Percentiles rank a stretch among this genome's conserved stretches.
Evolutionary conservation across 2,329 filamentous ascomycete species (phyloP).

Genomic region (Daldinia sp.): DNA sequence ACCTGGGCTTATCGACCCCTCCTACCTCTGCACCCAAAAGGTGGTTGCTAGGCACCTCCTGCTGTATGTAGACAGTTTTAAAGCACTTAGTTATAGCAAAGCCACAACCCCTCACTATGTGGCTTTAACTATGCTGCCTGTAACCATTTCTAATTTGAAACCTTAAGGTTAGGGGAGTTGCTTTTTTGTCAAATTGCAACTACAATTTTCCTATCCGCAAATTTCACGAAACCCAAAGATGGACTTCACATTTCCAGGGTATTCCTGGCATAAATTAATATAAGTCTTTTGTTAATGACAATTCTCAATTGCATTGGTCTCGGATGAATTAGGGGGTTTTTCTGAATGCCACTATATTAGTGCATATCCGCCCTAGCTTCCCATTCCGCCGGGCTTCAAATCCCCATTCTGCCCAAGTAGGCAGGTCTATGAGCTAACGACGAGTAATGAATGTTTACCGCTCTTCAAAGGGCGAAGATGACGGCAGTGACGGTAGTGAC

Average conservation of each 20-base stretch:
- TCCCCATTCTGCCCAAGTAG: slow-evolving; percentile 19
- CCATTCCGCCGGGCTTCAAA: slow-evolving; percentile 8
- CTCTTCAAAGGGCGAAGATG: neutral
- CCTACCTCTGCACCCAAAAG: neutral
- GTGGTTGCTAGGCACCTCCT: neutral
- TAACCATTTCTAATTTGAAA: too few species aligned
- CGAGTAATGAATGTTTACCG: neutral
- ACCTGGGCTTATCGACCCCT: neutral
- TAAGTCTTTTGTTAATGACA: neutral
- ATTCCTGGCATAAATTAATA: neutral
- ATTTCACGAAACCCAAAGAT: neutral
- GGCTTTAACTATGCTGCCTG: slow-evolving; percentile 9
- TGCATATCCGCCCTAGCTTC: slow-evolving; percentile 17
- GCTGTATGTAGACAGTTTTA: neutral
- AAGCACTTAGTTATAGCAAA: neutral
- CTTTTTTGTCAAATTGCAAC: neutral
- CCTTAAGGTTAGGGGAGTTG: neutral
- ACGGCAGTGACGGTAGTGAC: too few species aligned
- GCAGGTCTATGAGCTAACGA: slow-evolving; percentile 21
- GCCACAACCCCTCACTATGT: slow-evolving; percentile 28
- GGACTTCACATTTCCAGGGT: neutral
- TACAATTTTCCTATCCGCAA: neutral
- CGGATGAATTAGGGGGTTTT: slow-evolving; percentile 16
- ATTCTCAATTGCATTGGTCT: slow-evolving; percentile 15
- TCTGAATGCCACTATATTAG: slow-evolving; percentile 10